Evolutionary conservation across 169 alveolate species (phyloP), one percentile per base, ranked within the genome.

Genomic region (Plasmodium yoelii): DNA sequence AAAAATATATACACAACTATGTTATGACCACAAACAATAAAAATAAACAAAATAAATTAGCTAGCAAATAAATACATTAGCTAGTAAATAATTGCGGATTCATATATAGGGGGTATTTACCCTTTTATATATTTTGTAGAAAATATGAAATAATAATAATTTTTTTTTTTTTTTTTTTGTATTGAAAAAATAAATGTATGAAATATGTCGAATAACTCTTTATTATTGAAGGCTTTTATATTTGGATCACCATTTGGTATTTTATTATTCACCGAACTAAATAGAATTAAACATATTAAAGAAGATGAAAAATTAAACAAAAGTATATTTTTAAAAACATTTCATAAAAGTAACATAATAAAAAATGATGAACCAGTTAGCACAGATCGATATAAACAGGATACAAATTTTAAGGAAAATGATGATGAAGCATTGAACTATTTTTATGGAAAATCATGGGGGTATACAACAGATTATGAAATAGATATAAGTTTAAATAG

Each of bases 361-460:
- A 44, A n/a, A 49, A 61, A 55, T 26, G 57, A 59, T 28, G 24
- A 44, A 65, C 26, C 19, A 55, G 28, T 18, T 12, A 19, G 6
- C 12, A 71, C 12, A 10, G 39, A 44, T 69, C 15, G 10, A 18
- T 44, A 42, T 12, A 42, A 56, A 39, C 47, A 18, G 15, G 53
- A 69, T 5, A 59, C 42, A 22, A 42, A 24, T 19, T 8, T 13
- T 56, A 8, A 26, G 24, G 22, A 57, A n/a, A 57, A 24, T 13
- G 77, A 65, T 10, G 88, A 75, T 42, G 91, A 84, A 46, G 74
- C 28, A 24, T 22, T 84, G 68, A 68, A 84, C 15, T 84, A 84
- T 53, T 84, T 69, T 70, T 84, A 84, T 63, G 91, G 91, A 7
- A 84, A 84, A 60, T 86, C 91, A 57, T 84, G 91, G 91, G 91